phyloP scores from a whole-genome alignment of 2,329 filamentous ascomycete genomes.

The Clonostachys sp. region DNA sequence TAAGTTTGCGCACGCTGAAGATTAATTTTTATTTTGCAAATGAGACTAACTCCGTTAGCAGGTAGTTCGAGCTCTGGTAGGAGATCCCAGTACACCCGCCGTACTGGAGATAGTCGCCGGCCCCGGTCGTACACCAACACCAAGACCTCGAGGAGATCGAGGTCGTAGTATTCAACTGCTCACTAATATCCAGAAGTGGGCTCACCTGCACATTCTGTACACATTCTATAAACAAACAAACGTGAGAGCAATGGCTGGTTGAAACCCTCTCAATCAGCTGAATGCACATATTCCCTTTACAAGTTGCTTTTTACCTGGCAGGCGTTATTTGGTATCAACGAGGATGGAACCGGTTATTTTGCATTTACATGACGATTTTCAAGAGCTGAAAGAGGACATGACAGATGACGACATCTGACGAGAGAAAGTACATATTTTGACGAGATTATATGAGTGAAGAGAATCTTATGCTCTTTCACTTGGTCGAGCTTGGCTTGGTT shows the following conservation, averaged over 20 bases:
- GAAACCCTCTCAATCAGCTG: too few relatives aligned
- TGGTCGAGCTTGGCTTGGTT: not conserved
- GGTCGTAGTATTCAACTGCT: too few relatives aligned
- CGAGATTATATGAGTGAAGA: not conserved
- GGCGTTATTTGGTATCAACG: too few relatives aligned
- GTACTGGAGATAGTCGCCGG: conserved; percentile 22
- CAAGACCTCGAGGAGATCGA: conserved; percentile 1
- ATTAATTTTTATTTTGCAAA: not conserved
- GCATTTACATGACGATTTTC: too few relatives aligned
- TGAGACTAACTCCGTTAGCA: conserved; percentile 4
- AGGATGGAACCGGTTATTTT: too few relatives aligned
- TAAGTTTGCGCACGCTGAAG: conserved; percentile 28
- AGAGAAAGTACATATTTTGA: not conserved
- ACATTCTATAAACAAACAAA: too few relatives aligned
- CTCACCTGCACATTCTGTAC: too few relatives aligned
- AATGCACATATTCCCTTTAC: too few relatives aligned
- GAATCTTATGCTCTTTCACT: conserved; percentile 1
- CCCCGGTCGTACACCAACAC: conserved; percentile 18
- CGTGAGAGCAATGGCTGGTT: too few relatives aligned
- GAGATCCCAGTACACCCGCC: conserved; percentile 23
- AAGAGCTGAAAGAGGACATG: conserved; percentile 2
- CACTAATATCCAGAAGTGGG: too few relatives aligned
- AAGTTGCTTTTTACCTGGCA: too few relatives aligned
- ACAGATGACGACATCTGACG: not conserved
- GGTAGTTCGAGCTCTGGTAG: conserved; percentile 14